These are phyloP conservation scores for Amauroascus niger DNA, from an alignment of 2,329 filamentous ascomycete genomes.

Conservation along the genomic window DNA sequence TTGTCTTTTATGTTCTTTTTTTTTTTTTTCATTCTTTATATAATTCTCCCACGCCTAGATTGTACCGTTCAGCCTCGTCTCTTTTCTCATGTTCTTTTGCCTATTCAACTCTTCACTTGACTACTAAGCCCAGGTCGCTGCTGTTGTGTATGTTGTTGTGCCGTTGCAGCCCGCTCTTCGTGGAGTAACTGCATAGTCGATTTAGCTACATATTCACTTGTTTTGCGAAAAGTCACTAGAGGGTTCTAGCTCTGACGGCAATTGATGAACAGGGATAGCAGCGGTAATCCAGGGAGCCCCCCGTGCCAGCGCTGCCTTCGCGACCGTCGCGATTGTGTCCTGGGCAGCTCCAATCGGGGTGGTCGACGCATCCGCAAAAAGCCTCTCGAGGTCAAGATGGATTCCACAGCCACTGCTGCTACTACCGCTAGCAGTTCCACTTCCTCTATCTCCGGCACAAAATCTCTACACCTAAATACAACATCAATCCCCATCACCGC, in stretches of 20 bases:
- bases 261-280: constrained; percentile 29
- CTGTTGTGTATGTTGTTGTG: background rate
- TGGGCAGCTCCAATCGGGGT: constrained; percentile 51
- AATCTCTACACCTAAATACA: constrained; percentile 22
- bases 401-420: background rate
- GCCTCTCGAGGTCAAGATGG: constrained; percentile 11
- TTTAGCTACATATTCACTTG: background rate
- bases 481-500: constrained; percentile 23
- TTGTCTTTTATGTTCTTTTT: background rate
- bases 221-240: background rate
- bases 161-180: constrained; percentile 3
- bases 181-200: too few species aligned
- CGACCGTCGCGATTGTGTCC: constrained; percentile 49
- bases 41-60: too few species aligned
- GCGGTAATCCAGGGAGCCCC: constrained; percentile 42
- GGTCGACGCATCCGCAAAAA: constrained; percentile 50
- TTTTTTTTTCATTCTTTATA: background rate
- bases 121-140: background rate
- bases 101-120: background rate
- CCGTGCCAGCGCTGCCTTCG: constrained; percentile 51
- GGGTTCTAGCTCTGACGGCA: constrained; percentile 7
- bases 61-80: background rate
- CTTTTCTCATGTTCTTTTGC: constrained; percentile 7
- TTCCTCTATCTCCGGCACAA: constrained; percentile 20
- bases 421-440: background rate